Conservation (phyloP, 2,329 filamentous ascomycete genomes). For the Aspergillus ochraceus region DNA sequence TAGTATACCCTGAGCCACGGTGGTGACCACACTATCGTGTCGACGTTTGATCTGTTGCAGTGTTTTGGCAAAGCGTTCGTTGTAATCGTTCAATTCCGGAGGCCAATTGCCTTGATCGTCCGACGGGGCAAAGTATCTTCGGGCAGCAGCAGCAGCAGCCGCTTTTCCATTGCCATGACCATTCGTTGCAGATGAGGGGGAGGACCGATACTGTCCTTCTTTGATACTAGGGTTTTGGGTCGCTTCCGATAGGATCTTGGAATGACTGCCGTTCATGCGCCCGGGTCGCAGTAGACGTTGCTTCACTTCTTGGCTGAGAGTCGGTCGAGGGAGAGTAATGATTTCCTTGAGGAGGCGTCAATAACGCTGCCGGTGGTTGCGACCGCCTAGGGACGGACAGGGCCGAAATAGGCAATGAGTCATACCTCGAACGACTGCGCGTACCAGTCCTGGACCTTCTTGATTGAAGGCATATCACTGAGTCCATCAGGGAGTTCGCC, state of each 20-base stretch:
- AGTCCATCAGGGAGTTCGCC: slow-evolving; percentile 90
- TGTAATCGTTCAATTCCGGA: slow-evolving; percentile 90
- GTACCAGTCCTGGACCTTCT: slow-evolving; percentile 96
- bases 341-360: slow-evolving; percentile 65
- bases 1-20: slow-evolving; percentile 94
- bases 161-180: slow-evolving; percentile 54
- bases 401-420: slow-evolving; percentile 16
- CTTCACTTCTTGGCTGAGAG: slow-evolving; percentile 71
- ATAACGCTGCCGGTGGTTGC: background rate
- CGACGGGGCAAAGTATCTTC: slow-evolving; percentile 87
- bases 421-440: slow-evolving; percentile 97
- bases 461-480: slow-evolving; percentile 96
- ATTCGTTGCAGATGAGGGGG: slow-evolving; percentile 36
- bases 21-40: slow-evolving; percentile 96
- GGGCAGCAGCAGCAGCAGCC: slow-evolving; percentile 48
- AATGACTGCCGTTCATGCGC: slow-evolving; percentile 55
- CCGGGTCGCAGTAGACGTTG: slow-evolving; percentile 66
- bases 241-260: slow-evolving; percentile 73
- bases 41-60: slow-evolving; percentile 92
- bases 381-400: slow-evolving; percentile 7
- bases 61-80: slow-evolving; percentile 83
- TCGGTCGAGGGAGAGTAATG: slow-evolving; percentile 77
- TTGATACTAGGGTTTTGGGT: slow-evolving; percentile 88
- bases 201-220: slow-evolving; percentile 73
- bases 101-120: slow-evolving; percentile 91